These are phyloP conservation scores for Barnettozyma sucrosica DNA, from an alignment of 805 yeast genomes.

Conservation along the genomic window DNA sequence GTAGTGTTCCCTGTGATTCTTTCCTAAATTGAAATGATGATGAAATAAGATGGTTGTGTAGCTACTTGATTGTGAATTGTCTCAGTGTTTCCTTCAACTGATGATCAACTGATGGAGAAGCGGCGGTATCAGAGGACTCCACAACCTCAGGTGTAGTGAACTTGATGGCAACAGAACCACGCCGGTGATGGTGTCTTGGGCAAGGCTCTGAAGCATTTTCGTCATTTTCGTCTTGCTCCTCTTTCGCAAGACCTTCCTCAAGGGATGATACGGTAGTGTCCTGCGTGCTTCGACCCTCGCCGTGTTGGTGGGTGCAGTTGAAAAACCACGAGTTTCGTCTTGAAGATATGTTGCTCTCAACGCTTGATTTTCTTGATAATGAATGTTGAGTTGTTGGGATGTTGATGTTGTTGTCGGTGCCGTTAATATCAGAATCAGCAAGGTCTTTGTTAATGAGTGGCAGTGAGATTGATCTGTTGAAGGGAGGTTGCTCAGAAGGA, in stretches of 20 bases:
- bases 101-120: neutral
- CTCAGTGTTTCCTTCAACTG: neutral
- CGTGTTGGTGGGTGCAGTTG: constrained; percentile 1
- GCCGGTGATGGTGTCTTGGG: constrained; percentile 25
- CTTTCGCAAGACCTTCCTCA: neutral
- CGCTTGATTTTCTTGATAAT: constrained; percentile 1
- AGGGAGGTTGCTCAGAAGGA: neutral
- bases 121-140: neutral
- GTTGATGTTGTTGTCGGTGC: neutral
- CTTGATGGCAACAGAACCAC: constrained; percentile 26
- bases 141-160: constrained; percentile 10
- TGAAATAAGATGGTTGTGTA: neutral
- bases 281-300: neutral
- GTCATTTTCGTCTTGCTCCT: neutral
- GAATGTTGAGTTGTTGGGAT: neutral
- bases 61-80: neutral
- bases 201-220: neutral
- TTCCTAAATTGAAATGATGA: neutral
- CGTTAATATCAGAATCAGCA: neutral
- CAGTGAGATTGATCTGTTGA: constrained; percentile 6
- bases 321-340: constrained; percentile 5
- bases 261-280: neutral
- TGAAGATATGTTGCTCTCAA: neutral
- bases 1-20: neutral
- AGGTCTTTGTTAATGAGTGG: neutral